Evolutionary conservation across 2,329 filamentous ascomycete species (phyloP).

Genomic region (Neocucurbitaria cava): DNA sequence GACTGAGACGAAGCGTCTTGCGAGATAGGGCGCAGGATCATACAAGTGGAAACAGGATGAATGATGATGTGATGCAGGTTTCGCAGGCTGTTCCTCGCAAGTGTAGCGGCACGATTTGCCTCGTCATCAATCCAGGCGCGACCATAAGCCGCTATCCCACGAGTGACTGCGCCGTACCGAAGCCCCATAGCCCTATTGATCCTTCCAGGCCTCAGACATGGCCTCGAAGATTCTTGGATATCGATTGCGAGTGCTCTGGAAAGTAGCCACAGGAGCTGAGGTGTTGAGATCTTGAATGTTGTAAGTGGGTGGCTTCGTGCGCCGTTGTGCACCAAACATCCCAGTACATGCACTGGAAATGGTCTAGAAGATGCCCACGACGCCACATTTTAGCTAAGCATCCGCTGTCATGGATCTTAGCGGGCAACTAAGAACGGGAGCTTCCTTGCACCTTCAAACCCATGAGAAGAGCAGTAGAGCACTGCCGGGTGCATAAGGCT

Average conservation of each 20-base stretch:
- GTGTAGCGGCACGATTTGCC: slow-evolving; percentile 1
- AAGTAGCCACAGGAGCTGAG: neutral
- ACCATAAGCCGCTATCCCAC: neutral
- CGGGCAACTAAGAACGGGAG: slow-evolving; percentile 24
- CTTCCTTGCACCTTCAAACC: slow-evolving; percentile 10
- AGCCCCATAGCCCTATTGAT: neutral
- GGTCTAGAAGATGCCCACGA: slow-evolving; percentile 14
- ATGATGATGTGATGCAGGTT: neutral
- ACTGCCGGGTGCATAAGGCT: slow-evolving; percentile 4
- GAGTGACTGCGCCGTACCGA: neutral
- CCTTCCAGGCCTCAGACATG: neutral
- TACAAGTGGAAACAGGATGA: neutral
- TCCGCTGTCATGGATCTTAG: slow-evolving; percentile 24
- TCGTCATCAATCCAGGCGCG: slow-evolving; percentile 2
- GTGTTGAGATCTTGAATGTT: slow-evolving; percentile 4
- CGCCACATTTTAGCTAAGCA: slow-evolving; percentile 24
- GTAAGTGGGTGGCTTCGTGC: neutral
- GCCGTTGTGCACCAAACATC: neutral
- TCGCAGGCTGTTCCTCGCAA: slow-evolving; percentile 5
- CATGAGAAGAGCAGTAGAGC: slow-evolving; percentile 2
- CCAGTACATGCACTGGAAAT: slow-evolving; percentile 6
- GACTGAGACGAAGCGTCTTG: neutral
- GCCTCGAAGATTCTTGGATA: neutral
- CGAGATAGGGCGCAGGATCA: neutral
- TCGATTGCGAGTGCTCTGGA: neutral